Conservation (phyloP, 2,329 filamentous ascomycete genomes). For the Colletotrichum cuscutae region DNA sequence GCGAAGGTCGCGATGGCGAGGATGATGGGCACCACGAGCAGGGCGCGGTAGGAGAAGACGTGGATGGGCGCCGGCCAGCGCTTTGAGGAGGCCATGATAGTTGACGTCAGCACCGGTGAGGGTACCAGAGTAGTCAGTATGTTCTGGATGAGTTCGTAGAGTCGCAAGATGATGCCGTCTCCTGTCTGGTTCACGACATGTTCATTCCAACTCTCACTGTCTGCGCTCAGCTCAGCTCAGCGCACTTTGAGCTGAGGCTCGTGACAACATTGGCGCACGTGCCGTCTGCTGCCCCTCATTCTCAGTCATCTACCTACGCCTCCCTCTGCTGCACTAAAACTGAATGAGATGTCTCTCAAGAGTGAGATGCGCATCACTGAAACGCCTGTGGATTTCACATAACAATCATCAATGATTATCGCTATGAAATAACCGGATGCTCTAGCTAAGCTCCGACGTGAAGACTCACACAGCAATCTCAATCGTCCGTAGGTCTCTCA, state of each 20-base stretch:
- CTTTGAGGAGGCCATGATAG: conserved; percentile 7
- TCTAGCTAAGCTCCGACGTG: no score
- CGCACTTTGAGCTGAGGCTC: conserved; percentile 8
- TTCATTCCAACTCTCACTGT: background rate
- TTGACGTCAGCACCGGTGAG: background rate
- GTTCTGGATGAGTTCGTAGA: background rate
- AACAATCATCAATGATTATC: no score
- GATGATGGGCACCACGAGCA: conserved; percentile 60
- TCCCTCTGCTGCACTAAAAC: background rate
- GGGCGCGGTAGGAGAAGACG: conserved; percentile 61
- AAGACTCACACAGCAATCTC: no score
- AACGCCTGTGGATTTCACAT: background rate
- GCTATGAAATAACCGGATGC: no score
- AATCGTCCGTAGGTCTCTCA: no score
- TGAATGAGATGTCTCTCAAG: background rate
- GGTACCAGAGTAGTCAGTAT: background rate
- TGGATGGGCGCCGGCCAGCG: conserved; percentile 58
- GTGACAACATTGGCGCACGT: conserved; percentile 22
- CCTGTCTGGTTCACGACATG: background rate
- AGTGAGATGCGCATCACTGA: background rate
- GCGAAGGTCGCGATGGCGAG: conserved; percentile 54
- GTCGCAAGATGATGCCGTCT: background rate
- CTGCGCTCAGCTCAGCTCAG: background rate
- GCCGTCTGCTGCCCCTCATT: conserved; percentile 5
- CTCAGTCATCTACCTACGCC: background rate